Percentiles rank a stretch among this genome's conserved stretches.
Conservation (phyloP, 768 basidiomycete species). For the Mycena filopes region DNA sequence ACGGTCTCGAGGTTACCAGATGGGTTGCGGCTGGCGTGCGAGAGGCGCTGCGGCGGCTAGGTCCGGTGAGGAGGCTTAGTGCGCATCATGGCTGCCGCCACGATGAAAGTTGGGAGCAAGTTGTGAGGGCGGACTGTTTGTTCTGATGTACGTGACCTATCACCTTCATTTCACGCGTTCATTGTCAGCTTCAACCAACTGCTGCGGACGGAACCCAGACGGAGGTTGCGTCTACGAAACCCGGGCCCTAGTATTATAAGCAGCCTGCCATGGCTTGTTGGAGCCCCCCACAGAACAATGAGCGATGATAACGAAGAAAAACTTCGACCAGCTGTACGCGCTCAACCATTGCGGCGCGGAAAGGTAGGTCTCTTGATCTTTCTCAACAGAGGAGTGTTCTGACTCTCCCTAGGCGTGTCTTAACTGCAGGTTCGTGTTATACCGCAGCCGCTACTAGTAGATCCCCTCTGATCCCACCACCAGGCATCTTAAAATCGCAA, state of each 20-base stretch:
- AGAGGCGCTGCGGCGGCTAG: not conserved
- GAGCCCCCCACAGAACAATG: not conserved
- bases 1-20: not conserved
- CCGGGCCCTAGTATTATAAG: not conserved
- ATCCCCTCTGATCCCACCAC: not conserved
- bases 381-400: no score
- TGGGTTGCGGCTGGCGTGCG: not conserved
- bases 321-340: conserved; percentile 26
- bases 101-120: no score
- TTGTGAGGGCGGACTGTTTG: no score
- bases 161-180: not conserved
- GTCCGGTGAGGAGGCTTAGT: no score
- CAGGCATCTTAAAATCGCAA: conserved; percentile 18
- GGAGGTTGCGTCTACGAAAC: no score
- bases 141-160: conserved; percentile 1
- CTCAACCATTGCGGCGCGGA: conserved; percentile 50
- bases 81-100: no score
- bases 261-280: not conserved
- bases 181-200: not conserved
- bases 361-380: no score
- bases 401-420: no score
- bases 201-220: no score
- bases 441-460: no score
- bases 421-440: conserved; percentile 33
- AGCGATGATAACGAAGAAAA: not conserved